phyloP scores from a whole-genome alignment of 2,329 filamentous ascomycete species.

The Fusarium oligoseptatum region DNA sequence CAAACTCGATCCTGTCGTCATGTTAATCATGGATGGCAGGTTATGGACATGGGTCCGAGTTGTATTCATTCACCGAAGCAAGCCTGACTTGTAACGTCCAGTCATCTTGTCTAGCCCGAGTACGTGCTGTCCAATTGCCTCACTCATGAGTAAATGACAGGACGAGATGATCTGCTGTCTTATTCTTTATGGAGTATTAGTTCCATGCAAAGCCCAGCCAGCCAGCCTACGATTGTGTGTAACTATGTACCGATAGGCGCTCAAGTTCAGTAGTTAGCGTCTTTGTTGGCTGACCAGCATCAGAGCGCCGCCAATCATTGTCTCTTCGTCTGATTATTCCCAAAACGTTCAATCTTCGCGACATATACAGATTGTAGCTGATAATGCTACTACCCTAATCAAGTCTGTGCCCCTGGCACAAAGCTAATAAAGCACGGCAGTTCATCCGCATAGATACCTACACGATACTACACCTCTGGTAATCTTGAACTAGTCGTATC shows the following conservation, averaged over 20 bases:
- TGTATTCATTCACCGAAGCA: neutral
- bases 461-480: neutral
- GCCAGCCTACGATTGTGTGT: neutral
- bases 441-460: neutral
- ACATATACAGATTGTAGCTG: neutral
- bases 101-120: neutral
- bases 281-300: neutral
- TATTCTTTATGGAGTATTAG: neutral
- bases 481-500: neutral
- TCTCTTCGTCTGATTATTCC: neutral
- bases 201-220: neutral
- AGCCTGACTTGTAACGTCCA: neutral
- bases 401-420: neutral
- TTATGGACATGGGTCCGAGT: neutral
- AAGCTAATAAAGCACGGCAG: neutral
- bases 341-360: neutral
- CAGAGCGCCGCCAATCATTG: neutral
- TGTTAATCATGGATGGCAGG: constrained; percentile 6
- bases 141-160: neutral
- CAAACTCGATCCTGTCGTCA: constrained; percentile 1
- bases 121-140: neutral
- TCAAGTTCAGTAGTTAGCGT: neutral
- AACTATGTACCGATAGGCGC: neutral
- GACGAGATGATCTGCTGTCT: neutral
- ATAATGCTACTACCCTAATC: neutral